phyloP scores from a whole-genome alignment of 257 asterid genomes.

The Asclepias syriaca region DNA sequence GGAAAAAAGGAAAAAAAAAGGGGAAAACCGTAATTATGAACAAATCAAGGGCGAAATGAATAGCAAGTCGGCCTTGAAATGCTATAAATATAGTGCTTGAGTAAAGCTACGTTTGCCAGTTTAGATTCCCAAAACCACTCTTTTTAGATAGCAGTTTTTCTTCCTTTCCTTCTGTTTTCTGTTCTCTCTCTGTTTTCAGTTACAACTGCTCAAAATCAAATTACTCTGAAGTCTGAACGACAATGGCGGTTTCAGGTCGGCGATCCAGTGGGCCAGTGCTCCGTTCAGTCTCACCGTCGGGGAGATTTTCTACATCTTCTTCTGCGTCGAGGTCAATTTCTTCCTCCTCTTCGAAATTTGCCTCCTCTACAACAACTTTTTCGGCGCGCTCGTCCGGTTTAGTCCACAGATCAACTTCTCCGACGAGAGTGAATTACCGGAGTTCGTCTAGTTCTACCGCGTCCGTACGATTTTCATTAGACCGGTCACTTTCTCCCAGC shows the following conservation, averaged over 20 bases:
- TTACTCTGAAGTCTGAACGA: not conserved
- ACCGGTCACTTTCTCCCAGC: constrained; percentile 21
- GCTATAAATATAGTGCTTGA: constrained; percentile 50
- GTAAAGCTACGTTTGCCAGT: constrained; percentile 36
- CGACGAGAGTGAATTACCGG: constrained; percentile 23
- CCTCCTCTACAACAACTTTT: constrained; percentile 40
- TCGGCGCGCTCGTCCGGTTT: constrained; percentile 21
- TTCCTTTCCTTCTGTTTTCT: not conserved
- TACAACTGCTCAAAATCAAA: not conserved
- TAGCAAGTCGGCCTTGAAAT: not conserved
- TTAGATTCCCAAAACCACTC: constrained; percentile 16
- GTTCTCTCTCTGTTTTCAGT: not conserved
- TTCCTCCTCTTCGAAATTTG: constrained; percentile 23
- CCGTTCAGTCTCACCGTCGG: constrained; percentile 32
- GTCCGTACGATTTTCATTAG: constrained; percentile 20
- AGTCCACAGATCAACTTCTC: constrained; percentile 32
- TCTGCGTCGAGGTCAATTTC: constrained; percentile 19
- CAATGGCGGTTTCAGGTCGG: constrained; percentile 31
- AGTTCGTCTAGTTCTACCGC: constrained; percentile 16
- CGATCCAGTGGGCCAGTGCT: constrained; percentile 50
- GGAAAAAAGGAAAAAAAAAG: not conserved
- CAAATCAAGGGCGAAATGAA: too few species aligned
- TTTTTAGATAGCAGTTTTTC: not conserved
- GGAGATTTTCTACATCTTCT: constrained; percentile 11
- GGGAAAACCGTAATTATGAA: not conserved